phyloP scores from a whole-genome alignment of 805 yeast species.

The Saccharomycopsis olivae region DNA sequence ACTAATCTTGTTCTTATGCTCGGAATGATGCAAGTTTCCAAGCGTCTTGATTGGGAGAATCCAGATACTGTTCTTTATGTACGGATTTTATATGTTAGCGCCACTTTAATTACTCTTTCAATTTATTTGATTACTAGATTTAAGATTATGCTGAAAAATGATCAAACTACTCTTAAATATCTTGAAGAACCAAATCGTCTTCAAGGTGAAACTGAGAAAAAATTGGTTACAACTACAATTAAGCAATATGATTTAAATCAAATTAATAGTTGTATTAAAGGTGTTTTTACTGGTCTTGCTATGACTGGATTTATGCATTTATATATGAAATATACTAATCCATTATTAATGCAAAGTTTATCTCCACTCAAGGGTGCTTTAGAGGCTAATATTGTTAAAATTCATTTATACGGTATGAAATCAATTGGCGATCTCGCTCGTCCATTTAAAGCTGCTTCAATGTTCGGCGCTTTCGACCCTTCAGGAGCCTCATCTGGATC shows the following conservation, averaged over 20 bases:
- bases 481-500: no score
- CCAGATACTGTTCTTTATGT: conserved; percentile 64
- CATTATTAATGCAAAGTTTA: conserved; percentile 88
- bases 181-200: conserved; percentile 76
- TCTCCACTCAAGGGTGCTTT: conserved; percentile 83
- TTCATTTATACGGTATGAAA: conserved; percentile 74
- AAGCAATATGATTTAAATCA: conserved; percentile 91
- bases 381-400: conserved; percentile 83
- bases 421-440: conserved; percentile 89
- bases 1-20: conserved; percentile 84
- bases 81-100: conserved; percentile 57
- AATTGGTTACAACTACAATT: conserved; percentile 81
- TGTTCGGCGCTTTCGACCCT: conserved; percentile 45
- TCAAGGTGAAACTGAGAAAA: conserved; percentile 61
- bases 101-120: conserved; percentile 53
- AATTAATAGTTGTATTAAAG: conserved; percentile 67
- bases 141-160: conserved; percentile 64
- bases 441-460: conserved; percentile 84
- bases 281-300: conserved; percentile 79
- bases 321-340: conserved; percentile 95
- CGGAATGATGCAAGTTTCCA: conserved; percentile 91
- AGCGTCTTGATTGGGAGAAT: conserved; percentile 80
- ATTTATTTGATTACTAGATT: conserved; percentile 57
- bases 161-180: conserved; percentile 84
- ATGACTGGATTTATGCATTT: conserved; percentile 98